A percentile compares a stretch with the other conserved stretches of the same genome.
Evolutionary conservation across 768 basidiomycete genomes (phyloP).

Genomic region (Tylopilus rubrobrunneus): DNA sequence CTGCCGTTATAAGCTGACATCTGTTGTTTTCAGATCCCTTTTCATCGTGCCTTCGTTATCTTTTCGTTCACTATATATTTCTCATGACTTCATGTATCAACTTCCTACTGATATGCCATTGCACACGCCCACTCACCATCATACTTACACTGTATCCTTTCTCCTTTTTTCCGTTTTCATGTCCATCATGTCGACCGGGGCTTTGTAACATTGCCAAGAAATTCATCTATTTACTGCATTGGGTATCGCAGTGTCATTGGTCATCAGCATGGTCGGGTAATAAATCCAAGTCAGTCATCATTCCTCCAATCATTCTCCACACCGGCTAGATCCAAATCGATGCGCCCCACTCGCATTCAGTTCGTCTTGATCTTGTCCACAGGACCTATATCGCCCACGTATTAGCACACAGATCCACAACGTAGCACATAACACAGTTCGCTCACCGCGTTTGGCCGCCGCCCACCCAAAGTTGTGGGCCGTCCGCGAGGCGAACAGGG

Average conservation of each 20-base stretch:
- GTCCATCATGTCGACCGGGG: neutral
- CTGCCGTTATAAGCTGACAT: conserved; percentile 1
- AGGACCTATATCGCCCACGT: neutral
- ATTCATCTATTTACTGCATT: conserved; percentile 1
- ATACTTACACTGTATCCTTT: neutral
- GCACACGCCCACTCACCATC: neutral
- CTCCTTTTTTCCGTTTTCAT: neutral
- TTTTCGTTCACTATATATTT: neutral
- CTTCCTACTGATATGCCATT: neutral
- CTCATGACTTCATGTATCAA: neutral
- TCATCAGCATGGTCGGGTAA: neutral
- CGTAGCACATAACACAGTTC: neutral
- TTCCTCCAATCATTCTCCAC: neutral
- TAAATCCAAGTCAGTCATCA: neutral
- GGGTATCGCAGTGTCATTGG: conserved; percentile 2
- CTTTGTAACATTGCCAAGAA: conserved; percentile 11
- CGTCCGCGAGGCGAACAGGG: conserved; percentile 60
- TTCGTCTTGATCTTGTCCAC: conserved; percentile 30
- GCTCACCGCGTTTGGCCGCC: conserved; percentile 18
- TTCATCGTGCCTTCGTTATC: neutral
- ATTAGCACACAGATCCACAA: neutral
- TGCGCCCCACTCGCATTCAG: neutral
- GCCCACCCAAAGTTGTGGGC: conserved; percentile 54
- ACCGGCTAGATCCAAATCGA: neutral
- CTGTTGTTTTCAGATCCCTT: neutral